These are phyloP conservation scores for Lophium mytilinum DNA, from an alignment of 495 filamentous ascomycete species.

Conservation along the genomic window DNA sequence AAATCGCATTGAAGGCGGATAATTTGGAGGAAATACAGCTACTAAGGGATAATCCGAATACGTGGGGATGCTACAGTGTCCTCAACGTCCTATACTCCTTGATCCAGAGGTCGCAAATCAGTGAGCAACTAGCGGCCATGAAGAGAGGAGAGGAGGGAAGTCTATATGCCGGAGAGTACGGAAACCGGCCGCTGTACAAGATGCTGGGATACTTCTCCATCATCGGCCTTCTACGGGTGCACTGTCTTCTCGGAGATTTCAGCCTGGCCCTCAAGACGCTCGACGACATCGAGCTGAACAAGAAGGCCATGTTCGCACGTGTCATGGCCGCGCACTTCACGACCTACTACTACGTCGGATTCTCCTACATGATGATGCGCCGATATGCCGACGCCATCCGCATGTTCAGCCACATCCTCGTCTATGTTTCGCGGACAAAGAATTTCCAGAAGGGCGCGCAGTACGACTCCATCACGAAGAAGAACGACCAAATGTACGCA, in stretches of 20 bases:
- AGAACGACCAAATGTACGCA: conserved; percentile 99
- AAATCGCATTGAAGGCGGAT: conserved; percentile 74
- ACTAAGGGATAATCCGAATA: conserved; percentile 92
- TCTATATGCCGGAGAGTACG: conserved; percentile 86
- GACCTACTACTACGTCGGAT: conserved; percentile 99
- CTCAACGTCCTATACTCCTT: conserved; percentile 98
- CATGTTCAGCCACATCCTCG: conserved; percentile 98
- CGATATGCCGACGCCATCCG: conserved; percentile 97
- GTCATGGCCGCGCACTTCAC: conserved; percentile 99
- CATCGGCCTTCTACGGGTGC: conserved; percentile 90
- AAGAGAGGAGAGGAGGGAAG: conserved; percentile 84
- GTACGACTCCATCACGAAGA: conserved; percentile 97
- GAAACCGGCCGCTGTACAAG: conserved; percentile 82
- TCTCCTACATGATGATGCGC: conserved; percentile 99
- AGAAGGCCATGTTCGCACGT: conserved; percentile 99
- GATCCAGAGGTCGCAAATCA: conserved; percentile 95
- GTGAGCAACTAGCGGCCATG: conserved; percentile 88
- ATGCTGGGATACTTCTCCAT: conserved; percentile 99
- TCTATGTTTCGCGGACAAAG: conserved; percentile 98
- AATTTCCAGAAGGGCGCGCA: conserved; percentile 99
- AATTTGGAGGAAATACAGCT: conserved; percentile 84
- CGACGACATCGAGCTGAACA: conserved; percentile 98
- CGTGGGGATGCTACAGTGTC: conserved; percentile 99
- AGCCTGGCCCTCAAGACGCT: conserved; percentile 96
- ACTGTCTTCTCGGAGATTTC: conserved; percentile 95